Percentiles rank a stretch among this genome's conserved stretches.
These are phyloP conservation scores for Kazachstania sp. DNA, from an alignment of 1,139 yeast species.

Conservation along the genomic window DNA sequence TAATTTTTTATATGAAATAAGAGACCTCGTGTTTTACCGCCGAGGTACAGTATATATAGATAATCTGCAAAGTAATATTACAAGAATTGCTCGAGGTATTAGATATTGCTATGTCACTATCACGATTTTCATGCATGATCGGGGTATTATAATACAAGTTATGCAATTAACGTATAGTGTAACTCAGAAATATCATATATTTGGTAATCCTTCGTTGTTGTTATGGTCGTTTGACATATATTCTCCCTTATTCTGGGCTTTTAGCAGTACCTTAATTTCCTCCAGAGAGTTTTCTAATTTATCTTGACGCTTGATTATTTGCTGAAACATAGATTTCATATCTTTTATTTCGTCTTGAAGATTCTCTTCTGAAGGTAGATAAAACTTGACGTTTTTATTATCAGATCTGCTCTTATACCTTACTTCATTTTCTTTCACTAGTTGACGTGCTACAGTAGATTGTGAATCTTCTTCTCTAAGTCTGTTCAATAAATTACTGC, in stretches of 20 bases:
- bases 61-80: too few relatives aligned
- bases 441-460: neutral
- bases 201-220: too few relatives aligned
- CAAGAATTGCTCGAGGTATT: too few relatives aligned
- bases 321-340: neutral
- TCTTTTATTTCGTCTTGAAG: neutral
- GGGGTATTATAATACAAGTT: too few relatives aligned
- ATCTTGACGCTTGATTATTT: neutral
- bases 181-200: too few relatives aligned
- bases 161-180: too few relatives aligned
- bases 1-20: neutral
- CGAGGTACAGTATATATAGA: neutral
- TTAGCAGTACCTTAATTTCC: neutral
- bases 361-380: conserved; percentile 8
- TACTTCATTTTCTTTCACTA: neutral
- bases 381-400: conserved; percentile 15
- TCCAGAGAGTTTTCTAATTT: neutral
- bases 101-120: too few relatives aligned
- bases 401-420: neutral
- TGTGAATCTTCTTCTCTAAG: conserved; percentile 5
- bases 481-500: conserved; percentile 11
- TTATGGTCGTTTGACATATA: too few relatives aligned
- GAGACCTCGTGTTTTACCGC: neutral
- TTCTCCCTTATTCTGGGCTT: neutral
- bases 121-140: too few relatives aligned